phyloP scores from a whole-genome alignment of 352 stramenopile genomes.

The Pythium apleroticum region DNA sequence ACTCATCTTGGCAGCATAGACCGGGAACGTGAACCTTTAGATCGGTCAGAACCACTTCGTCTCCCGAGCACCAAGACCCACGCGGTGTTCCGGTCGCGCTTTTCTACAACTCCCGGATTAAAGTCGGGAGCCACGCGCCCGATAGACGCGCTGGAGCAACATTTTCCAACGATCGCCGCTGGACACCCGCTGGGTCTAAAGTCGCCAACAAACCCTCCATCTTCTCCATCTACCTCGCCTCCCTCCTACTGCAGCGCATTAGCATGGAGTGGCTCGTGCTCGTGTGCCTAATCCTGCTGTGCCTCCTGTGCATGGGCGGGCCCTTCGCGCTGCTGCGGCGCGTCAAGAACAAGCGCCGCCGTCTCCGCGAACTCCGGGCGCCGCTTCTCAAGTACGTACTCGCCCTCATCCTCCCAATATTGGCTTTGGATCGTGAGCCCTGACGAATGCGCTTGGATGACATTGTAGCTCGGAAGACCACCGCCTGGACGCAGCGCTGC shows the following conservation, averaged over 20 bases:
- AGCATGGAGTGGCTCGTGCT: conserved; percentile 25
- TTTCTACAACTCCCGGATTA: not conserved
- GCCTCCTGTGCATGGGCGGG: conserved; percentile 16
- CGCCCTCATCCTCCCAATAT: not conserved
- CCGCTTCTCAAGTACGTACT: conserved; percentile 21
- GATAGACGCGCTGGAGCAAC: not conserved
- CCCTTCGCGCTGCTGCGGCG: conserved; percentile 22
- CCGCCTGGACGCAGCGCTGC: conserved; percentile 25
- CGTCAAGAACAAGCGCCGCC: conserved; percentile 19
- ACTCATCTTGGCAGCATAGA: conserved; percentile 10
- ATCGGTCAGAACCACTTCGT: not conserved
- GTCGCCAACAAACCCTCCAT: not conserved
- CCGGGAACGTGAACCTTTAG: not conserved
- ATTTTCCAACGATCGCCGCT: conserved; percentile 1
- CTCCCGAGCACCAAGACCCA: conserved; percentile 1
- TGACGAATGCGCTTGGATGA: not conserved
- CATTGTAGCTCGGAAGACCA: conserved; percentile 21
- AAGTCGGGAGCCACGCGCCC: not conserved
- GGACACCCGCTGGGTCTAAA: not conserved
- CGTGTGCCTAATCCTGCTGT: conserved; percentile 12
- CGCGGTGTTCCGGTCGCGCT: not conserved
- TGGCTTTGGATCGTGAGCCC: not conserved
- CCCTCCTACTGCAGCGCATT: too few species aligned
- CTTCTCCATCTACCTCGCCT: not conserved
- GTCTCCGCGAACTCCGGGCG: conserved; percentile 10